Evolutionary conservation across 2,329 filamentous ascomycete genomes (phyloP), one percentile per base, ranked within the genome.

Genomic region (Coniosporium tulheliwenetii): DNA sequence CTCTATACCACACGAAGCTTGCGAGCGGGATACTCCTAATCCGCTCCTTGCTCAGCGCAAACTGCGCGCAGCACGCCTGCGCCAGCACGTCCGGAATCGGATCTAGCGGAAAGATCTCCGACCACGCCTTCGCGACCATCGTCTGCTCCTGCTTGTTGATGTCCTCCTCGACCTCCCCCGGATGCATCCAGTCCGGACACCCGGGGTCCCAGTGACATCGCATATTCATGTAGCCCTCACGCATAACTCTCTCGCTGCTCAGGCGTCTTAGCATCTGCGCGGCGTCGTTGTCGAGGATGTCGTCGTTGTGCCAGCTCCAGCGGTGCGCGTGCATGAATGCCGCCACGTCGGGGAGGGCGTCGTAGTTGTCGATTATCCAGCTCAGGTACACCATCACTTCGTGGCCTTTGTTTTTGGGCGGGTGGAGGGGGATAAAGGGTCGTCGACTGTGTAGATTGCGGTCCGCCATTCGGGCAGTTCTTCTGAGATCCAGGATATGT

Each of bases 21-120:
- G 65, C 61, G 39, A 65, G 62, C 1, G 72, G 71, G 30, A 71
- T 66, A 1, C 65, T 59, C 8, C 60, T 67, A 40, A 79, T 73
- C 3, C 72, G 65, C 35, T 77, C 71, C 2, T 67, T 58, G 5
- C 69, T 73, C 3, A 79, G 56, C 8, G 75, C 76, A 49, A 80
- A 79, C 47, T 80, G 76, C 2, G 71, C 73, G 50, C 76, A 79
- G 52, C 75, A 79, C 3, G 75, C 70, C 47, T 77, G 73, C 1
- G 72, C 67, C 0, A 79, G 63, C 0, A 75, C 66, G 1, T 50
- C 47, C 0, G 67, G 67, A 1, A 70, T 57, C 9, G 59, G 56
- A 39, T 68, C 64, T 5, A 62, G 47, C 1, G 67, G 67, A 46
- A 70, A 70, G 0, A 71, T 48, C 46, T 68, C 60, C 35, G 55